Evolutionary conservation across 2,329 filamentous ascomycete genomes (phyloP).

Genomic region (Fusarium pseudograminearum): DNA sequence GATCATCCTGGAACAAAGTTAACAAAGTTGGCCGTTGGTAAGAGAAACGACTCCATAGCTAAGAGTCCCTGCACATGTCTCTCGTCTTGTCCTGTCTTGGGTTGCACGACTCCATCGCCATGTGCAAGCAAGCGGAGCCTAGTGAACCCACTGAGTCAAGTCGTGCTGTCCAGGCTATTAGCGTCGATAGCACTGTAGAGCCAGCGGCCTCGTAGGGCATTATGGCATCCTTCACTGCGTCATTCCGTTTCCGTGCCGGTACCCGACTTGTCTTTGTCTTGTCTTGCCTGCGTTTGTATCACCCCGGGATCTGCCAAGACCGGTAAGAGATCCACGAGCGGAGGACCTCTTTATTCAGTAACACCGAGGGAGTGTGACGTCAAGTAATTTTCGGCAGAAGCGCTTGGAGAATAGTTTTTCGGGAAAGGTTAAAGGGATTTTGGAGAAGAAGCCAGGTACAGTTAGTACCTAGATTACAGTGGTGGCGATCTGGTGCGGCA

Average conservation of each 20-base stretch:
- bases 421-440: background rate
- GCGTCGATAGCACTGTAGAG: slow-evolving; percentile 1
- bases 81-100: background rate
- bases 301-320: slow-evolving; percentile 43
- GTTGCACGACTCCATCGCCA: slow-evolving; percentile 5
- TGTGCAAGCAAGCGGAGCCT: slow-evolving; percentile 18
- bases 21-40: slow-evolving; percentile 19
- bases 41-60: slow-evolving; percentile 1
- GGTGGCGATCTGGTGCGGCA: slow-evolving; percentile 10
- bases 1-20: slow-evolving; percentile 39
- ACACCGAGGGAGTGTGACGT: slow-evolving; percentile 34
- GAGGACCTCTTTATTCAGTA: slow-evolving; percentile 13
- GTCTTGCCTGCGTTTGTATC: background rate
- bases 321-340: slow-evolving; percentile 15
- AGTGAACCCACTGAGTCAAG: slow-evolving; percentile 29
- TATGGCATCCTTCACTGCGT: slow-evolving; percentile 26
- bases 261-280: slow-evolving; percentile 23
- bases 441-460: background rate
- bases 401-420: slow-evolving; percentile 7
- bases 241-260: slow-evolving; percentile 41
- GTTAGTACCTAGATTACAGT: background rate
- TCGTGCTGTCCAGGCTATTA: slow-evolving; percentile 2
- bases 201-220: slow-evolving; percentile 17
- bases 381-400: slow-evolving; percentile 28
- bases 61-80: background rate